Percentiles rank a stretch among this genome's conserved stretches.
Conservation (phyloP, 495 filamentous ascomycete species). For the Hypomontagnella submonticulosa region DNA sequence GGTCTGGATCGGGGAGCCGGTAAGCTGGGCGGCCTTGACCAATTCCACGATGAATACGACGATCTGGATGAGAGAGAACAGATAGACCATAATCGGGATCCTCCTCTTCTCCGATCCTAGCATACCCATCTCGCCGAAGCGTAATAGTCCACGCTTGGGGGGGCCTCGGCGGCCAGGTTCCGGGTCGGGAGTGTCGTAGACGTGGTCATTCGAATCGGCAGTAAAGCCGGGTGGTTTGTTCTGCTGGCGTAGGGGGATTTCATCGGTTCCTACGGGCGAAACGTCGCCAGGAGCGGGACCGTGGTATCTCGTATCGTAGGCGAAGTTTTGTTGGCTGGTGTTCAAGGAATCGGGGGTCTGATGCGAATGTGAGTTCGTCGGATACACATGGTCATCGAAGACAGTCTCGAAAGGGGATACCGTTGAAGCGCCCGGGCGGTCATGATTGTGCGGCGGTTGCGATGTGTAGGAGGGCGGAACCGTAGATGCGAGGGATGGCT, state of each 20-base stretch:
- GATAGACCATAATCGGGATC: conserved; percentile 86
- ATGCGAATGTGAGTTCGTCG: conserved; percentile 57
- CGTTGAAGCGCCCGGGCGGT: conserved; percentile 44
- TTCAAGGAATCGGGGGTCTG: conserved; percentile 36
- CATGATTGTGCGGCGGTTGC: conserved; percentile 55
- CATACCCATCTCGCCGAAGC: conserved; percentile 62
- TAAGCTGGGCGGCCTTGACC: conserved; percentile 74
- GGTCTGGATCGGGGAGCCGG: conserved; percentile 83
- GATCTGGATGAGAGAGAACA: conserved; percentile 80
- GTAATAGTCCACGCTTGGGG: conserved; percentile 48
- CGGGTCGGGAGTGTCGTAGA: conserved; percentile 56
- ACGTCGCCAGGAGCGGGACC: conserved; percentile 54
- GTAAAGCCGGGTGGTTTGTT: conserved; percentile 47
- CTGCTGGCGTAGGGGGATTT: conserved; percentile 72
- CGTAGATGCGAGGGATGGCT: conserved; percentile 41
- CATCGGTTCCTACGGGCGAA: conserved; percentile 62
- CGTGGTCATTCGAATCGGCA: conserved; percentile 61
- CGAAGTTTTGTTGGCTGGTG: conserved; percentile 55
- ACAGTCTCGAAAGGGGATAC: conserved; percentile 66
- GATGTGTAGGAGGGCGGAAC: conserved; percentile 47
- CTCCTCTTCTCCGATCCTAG: conserved; percentile 59
- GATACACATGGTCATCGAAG: conserved; percentile 72
- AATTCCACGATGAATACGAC: conserved; percentile 92
- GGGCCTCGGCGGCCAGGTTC: conserved; percentile 39
- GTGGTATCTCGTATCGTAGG: conserved; percentile 67